Conservation (phyloP, 176 grass and related monocot genomes). For the Pharus latifolius region DNA sequence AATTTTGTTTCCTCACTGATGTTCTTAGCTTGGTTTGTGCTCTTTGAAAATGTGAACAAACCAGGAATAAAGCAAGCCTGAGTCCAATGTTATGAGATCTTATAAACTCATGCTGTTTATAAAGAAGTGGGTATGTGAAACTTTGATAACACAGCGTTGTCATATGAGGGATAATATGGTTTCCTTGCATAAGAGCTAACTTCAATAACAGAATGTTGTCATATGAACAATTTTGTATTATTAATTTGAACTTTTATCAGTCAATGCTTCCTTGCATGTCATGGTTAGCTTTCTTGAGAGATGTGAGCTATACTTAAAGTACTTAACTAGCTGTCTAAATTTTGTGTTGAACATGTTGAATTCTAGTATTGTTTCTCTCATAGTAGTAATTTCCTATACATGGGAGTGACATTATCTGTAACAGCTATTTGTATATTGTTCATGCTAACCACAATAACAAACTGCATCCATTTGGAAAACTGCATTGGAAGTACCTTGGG, state of each 20-base stretch:
- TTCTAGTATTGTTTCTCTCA: background rate
- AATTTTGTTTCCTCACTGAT: background rate
- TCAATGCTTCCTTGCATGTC: background rate
- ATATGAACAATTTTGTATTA: background rate
- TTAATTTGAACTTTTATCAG: background rate
- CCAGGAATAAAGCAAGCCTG: background rate
- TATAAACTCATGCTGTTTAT: no score
- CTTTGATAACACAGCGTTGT: no score
- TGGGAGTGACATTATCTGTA: background rate
- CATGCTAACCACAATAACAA: background rate
- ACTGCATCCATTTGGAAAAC: background rate
- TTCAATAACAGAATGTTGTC: background rate
- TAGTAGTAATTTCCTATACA: no score
- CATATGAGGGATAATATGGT: no score
- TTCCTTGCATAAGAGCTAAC: background rate
- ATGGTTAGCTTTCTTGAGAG: background rate
- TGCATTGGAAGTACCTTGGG: background rate
- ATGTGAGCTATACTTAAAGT: background rate
- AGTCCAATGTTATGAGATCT: background rate
- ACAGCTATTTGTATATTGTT: background rate
- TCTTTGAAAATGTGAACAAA: background rate
- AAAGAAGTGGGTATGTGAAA: no score
- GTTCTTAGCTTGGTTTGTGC: no score
- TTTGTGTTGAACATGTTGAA: background rate
- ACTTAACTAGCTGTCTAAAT: no score